A percentile compares a stretch with the other conserved stretches of the same genome.
phyloP scores from a whole-genome alignment of 306 rosid genomes.

The Fagus crenata region DNA sequence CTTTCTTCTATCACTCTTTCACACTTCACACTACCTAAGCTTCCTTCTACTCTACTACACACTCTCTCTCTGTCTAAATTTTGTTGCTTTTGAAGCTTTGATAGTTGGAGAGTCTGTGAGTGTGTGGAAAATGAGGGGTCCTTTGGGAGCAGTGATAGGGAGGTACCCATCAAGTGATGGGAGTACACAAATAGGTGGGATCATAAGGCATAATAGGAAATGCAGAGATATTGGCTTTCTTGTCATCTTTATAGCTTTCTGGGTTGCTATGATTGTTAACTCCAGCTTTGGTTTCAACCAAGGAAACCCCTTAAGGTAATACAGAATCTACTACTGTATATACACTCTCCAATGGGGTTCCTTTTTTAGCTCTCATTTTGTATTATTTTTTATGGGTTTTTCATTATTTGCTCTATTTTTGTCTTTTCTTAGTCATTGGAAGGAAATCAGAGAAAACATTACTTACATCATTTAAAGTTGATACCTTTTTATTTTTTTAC shows the following conservation, averaged over 20 bases:
- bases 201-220: conserved; percentile 80
- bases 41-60: conserved; percentile 35
- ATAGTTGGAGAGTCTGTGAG: not conserved
- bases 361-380: conserved; percentile 20
- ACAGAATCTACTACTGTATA: conserved; percentile 15
- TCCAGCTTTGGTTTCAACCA: conserved; percentile 92
- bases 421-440: conserved; percentile 17
- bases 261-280: conserved; percentile 94
- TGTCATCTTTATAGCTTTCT: conserved; percentile 77
- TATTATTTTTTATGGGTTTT: conserved; percentile 13
- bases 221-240: conserved; percentile 79
- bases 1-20: conserved; percentile 24
- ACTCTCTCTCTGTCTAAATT: conserved; percentile 3
- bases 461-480: not conserved
- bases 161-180: conserved; percentile 96
- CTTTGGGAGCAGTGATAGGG: conserved; percentile 90
- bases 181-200: conserved; percentile 65
- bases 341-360: not conserved
- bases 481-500: not conserved
- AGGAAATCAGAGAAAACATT: conserved; percentile 4
- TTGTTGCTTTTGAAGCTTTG: conserved; percentile 28
- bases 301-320: conserved; percentile 82
- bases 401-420: not conserved
- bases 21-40: conserved; percentile 16
- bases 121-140: conserved; percentile 73